Percentiles rank a stretch among this genome's conserved stretches.
These are phyloP conservation scores for Xylariaceae sp. DNA, from an alignment of 2,329 filamentous ascomycete genomes.

Conservation along the genomic window DNA sequence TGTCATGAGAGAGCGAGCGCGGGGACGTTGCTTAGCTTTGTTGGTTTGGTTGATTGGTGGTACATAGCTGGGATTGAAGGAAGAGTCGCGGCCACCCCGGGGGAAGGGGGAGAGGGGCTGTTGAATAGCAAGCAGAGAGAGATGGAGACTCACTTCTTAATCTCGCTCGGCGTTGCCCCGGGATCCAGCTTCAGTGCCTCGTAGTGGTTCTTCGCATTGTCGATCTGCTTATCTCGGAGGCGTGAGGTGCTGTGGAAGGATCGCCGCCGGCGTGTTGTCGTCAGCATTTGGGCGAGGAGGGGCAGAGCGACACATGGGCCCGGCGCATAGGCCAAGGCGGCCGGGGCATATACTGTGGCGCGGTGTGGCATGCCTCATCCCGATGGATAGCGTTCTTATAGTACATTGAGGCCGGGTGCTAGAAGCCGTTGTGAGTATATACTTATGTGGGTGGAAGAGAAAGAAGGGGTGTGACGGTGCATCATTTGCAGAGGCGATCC, in stretches of 20 bases:
- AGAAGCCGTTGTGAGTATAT: too few species aligned
- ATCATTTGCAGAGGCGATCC: too few species aligned
- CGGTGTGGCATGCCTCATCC: constrained; percentile 68
- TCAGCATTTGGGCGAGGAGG: too few species aligned
- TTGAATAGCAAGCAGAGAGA: constrained; percentile 1
- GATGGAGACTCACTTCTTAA: constrained; percentile 69
- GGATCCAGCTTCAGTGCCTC: constrained; percentile 74
- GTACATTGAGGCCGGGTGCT: not conserved
- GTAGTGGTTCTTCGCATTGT: constrained; percentile 68
- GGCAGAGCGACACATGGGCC: constrained; percentile 23
- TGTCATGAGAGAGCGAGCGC: constrained; percentile 31
- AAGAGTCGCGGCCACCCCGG: not conserved
- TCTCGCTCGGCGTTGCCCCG: constrained; percentile 71
- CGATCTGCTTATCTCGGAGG: constrained; percentile 39
- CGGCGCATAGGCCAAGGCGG: constrained; percentile 23
- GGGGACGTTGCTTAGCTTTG: too few species aligned
- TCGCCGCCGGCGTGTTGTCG: constrained; percentile 12
- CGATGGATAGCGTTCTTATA: constrained; percentile 28
- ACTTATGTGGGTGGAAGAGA: too few species aligned
- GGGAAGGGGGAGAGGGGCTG: constrained; percentile 1
- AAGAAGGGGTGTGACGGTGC: too few species aligned
- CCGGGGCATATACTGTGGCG: constrained; percentile 29
- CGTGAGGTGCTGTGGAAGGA: constrained; percentile 49
- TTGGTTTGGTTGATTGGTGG: not conserved
- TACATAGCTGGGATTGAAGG: not conserved